Conservation (phyloP, 176 grass and related monocot species). For the Poa annua region DNA sequence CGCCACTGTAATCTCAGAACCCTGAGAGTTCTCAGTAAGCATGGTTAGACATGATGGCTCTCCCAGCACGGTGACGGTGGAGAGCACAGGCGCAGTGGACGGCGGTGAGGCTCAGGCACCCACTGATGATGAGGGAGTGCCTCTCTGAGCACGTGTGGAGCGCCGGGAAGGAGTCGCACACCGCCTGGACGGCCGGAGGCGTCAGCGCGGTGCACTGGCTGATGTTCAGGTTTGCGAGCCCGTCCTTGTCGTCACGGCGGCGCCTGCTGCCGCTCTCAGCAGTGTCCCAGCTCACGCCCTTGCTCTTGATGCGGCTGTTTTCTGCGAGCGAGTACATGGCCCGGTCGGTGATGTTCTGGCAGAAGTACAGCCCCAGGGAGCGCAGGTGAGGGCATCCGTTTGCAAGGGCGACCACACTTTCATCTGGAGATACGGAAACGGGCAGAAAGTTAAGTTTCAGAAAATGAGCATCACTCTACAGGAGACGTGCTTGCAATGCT, state of each 20-base stretch:
- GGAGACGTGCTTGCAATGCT: neutral
- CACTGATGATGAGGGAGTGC: slow-evolving; percentile 90
- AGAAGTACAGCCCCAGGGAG: slow-evolving; percentile 80
- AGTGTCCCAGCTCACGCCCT: slow-evolving; percentile 40
- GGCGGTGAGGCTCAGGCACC: slow-evolving; percentile 87
- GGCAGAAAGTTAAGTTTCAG: neutral
- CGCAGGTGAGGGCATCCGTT: slow-evolving; percentile 63
- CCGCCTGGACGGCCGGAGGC: slow-evolving; percentile 75
- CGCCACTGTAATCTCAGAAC: neutral
- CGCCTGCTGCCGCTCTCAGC: slow-evolving; percentile 8
- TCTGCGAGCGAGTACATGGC: slow-evolving; percentile 88
- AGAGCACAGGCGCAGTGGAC: slow-evolving; percentile 81
- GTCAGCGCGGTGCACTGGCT: slow-evolving; percentile 92
- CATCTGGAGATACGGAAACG: slow-evolving; percentile 48
- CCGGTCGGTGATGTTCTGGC: slow-evolving; percentile 89
- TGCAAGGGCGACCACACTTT: slow-evolving; percentile 78
- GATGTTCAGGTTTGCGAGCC: slow-evolving; percentile 80
- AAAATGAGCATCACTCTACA: neutral
- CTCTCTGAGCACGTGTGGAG: slow-evolving; percentile 80
- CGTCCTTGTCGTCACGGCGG: slow-evolving; percentile 37
- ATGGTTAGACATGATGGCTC: slow-evolving; percentile 52
- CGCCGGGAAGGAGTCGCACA: slow-evolving; percentile 84
- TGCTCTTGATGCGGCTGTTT: slow-evolving; percentile 62
- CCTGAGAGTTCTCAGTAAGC: slow-evolving; percentile 37
- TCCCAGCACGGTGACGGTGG: slow-evolving; percentile 57